phyloP scores from a whole-genome alignment of 495 filamentous ascomycete species.

The Hypoxylon crocopeplum region DNA sequence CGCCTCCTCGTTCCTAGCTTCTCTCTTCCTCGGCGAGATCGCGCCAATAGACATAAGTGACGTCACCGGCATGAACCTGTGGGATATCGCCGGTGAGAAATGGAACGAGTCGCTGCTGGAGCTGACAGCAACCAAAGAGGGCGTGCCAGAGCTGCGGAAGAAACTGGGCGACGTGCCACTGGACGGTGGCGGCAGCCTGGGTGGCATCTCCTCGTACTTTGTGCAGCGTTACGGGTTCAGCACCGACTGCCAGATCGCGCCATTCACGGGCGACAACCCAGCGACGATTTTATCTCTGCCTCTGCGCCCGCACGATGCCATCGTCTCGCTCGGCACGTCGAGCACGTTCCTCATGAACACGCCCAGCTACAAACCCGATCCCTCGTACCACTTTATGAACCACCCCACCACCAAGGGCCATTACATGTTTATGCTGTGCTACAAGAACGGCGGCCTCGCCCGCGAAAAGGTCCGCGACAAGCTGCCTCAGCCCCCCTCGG shows the following conservation, averaged over 20 bases:
- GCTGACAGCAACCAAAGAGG: conserved; percentile 71
- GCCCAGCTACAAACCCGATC: conserved; percentile 84
- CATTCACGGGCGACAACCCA: conserved; percentile 96
- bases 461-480: conserved; percentile 86
- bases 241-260: conserved; percentile 73
- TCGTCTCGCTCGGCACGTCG: conserved; percentile 91
- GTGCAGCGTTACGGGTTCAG: conserved; percentile 78
- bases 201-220: conserved; percentile 77
- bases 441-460: conserved; percentile 95
- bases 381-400: conserved; percentile 88
- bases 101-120: conserved; percentile 79
- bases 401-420: conserved; percentile 81
- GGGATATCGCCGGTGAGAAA: conserved; percentile 77
- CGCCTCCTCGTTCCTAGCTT: conserved; percentile 94
- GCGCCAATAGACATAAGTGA: conserved; percentile 94
- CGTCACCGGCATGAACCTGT: conserved; percentile 96
- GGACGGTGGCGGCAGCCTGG: conserved; percentile 82
- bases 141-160: conserved; percentile 68
- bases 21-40: conserved; percentile 82
- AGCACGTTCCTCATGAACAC: conserved; percentile 98
- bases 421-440: conserved; percentile 99
- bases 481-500: conserved; percentile 51
- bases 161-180: conserved; percentile 83
- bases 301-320: conserved; percentile 83
- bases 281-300: conserved; percentile 92